phyloP scores from a whole-genome alignment of 441 rosid species.

The Viola pubescens region DNA sequence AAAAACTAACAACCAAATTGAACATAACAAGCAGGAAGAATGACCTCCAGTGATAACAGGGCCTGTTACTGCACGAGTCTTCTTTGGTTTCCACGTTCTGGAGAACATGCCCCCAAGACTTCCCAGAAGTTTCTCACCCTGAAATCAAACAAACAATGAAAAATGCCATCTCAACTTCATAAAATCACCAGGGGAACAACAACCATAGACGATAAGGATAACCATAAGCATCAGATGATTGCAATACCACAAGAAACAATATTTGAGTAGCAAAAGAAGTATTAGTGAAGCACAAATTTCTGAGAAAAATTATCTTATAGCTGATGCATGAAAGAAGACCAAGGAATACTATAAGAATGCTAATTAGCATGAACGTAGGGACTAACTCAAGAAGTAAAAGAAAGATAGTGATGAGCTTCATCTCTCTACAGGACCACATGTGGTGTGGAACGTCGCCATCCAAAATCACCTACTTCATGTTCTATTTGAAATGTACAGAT shows the following conservation, averaged over 20 bases:
- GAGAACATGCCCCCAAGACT: constrained; percentile 87
- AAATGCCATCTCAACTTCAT: neutral
- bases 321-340: no score
- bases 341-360: neutral
- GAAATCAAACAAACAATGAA: constrained; percentile 22
- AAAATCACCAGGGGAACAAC: neutral
- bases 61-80: constrained; percentile 57
- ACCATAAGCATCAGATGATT: neutral
- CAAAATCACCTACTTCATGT: no score
- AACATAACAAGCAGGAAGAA: constrained; percentile 10
- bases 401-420: no score
- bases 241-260: constrained; percentile 4
- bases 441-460: no score
- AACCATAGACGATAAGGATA: neutral
- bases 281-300: no score
- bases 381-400: no score
- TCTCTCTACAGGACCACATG: no score
- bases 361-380: neutral
- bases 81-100: constrained; percentile 92
- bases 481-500: no score
- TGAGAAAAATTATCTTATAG: no score
- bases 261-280: neutral
- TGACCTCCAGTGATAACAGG: constrained; percentile 67
- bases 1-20: neutral
- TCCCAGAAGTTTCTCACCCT: constrained; percentile 97